Evolutionary conservation across 2,329 filamentous ascomycete species (phyloP).

Genomic region (Myriosclerotinia curreyana): DNA sequence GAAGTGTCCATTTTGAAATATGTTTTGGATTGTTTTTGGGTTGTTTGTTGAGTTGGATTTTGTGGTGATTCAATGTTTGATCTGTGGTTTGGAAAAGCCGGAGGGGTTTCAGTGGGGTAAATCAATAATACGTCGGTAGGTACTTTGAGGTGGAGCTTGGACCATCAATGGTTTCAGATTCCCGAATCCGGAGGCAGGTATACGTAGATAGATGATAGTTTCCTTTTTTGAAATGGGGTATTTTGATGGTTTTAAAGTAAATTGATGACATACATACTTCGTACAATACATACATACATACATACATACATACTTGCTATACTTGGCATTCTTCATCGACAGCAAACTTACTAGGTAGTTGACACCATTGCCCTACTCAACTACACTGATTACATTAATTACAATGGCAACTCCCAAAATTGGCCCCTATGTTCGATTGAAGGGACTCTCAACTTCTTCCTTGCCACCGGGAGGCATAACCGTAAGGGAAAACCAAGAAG

Average conservation of each 20-base stretch:
- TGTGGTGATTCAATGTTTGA: constrained; percentile 4
- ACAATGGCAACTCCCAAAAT: constrained; percentile 26
- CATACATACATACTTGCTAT: neutral
- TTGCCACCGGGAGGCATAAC: constrained; percentile 44
- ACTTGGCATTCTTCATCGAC: neutral
- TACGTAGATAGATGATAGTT: constrained; percentile 3
- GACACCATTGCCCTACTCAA: neutral
- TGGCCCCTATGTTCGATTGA: constrained; percentile 53
- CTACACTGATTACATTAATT: neutral
- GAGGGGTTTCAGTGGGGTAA: constrained; percentile 16
- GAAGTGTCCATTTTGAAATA: constrained; percentile 31
- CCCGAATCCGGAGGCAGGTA: neutral
- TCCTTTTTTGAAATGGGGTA: neutral
- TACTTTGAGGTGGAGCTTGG: constrained; percentile 11
- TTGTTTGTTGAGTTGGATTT: neutral
- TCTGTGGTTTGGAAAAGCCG: constrained; percentile 21
- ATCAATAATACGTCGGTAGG: no score
- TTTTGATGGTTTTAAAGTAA: neutral
- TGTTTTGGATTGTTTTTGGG: neutral
- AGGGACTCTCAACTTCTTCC: constrained; percentile 49
- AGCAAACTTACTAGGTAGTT: neutral
- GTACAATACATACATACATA: neutral
- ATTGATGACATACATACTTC: neutral
- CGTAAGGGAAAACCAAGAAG: constrained; percentile 22
- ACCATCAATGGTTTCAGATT: constrained; percentile 1